phyloP scores from a whole-genome alignment of 208 protist genomes.

The Giardia duodenalis region DNA sequence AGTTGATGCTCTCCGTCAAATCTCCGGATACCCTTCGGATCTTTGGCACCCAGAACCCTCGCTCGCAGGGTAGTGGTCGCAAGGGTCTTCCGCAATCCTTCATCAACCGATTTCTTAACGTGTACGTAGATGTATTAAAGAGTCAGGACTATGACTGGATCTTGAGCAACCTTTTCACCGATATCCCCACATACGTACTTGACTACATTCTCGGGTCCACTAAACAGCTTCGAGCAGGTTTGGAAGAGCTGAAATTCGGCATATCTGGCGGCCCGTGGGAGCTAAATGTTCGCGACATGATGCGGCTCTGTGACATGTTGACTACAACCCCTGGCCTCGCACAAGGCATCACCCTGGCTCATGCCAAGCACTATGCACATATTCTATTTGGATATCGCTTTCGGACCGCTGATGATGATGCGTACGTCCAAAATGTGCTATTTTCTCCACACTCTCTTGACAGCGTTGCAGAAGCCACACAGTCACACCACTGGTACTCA shows the following conservation, averaged over 20 bases:
- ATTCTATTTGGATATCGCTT: background rate
- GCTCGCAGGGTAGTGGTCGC: conserved; percentile 79
- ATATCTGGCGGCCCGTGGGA: conserved; percentile 81
- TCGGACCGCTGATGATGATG: background rate
- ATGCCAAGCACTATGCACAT: background rate
- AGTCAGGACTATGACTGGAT: conserved; percentile 37
- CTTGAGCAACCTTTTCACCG: conserved; percentile 17
- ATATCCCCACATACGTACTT: background rate
- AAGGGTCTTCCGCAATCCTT: conserved; percentile 98
- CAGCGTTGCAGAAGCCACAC: background rate
- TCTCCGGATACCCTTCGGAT: conserved; percentile 72
- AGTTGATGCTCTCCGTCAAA: conserved; percentile 58
- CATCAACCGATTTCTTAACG: conserved; percentile 96
- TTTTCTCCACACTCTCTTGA: background rate
- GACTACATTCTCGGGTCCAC: background rate
- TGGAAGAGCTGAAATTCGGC: conserved; percentile 31
- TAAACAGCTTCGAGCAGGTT: background rate
- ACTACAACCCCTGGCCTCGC: background rate
- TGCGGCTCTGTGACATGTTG: conserved; percentile 61
- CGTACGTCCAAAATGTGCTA: no score
- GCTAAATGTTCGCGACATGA: conserved; percentile 98
- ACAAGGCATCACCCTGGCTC: background rate
- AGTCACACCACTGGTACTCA: no score
- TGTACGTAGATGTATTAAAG: conserved; percentile 45
- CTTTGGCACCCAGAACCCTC: conserved; percentile 94